phyloP scores from a whole-genome alignment of 192 early-diverging fungal species.

The Coemansia sp. region DNA sequence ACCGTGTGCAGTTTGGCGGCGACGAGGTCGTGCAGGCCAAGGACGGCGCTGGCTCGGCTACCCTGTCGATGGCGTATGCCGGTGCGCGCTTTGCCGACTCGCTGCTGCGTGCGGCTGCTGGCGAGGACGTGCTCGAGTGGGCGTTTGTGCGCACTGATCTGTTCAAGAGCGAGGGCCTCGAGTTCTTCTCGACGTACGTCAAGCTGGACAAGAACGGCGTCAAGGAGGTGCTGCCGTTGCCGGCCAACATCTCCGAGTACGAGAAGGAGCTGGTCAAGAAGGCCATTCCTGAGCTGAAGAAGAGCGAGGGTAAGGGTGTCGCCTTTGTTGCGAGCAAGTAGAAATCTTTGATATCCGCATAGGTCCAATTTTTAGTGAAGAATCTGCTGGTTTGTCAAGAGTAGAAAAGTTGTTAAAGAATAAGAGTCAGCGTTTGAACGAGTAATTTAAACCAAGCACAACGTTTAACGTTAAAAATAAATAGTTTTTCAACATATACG shows the following conservation, averaged over 20 bases:
- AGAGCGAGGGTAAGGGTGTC: slow-evolving; percentile 88
- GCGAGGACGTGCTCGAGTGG: slow-evolving; percentile 83
- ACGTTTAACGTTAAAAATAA: no score
- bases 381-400: no score
- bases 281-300: slow-evolving; percentile 87
- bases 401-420: no score
- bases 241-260: slow-evolving; percentile 67
- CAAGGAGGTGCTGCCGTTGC: slow-evolving; percentile 80
- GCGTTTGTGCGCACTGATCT: slow-evolving; percentile 78
- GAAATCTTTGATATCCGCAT: background rate
- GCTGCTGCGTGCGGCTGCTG: slow-evolving; percentile 76
- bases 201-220: slow-evolving; percentile 84
- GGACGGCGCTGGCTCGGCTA: slow-evolving; percentile 89
- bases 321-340: slow-evolving; percentile 50
- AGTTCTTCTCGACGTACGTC: slow-evolving; percentile 77
- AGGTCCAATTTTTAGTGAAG: no score
- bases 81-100: slow-evolving; percentile 90
- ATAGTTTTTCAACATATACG: no score
- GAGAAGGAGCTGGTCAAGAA: slow-evolving; percentile 83
- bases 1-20: slow-evolving; percentile 99
- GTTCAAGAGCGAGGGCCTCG: slow-evolving; percentile 60
- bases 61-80: slow-evolving; percentile 86
- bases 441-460: no score
- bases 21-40: slow-evolving; percentile 99
- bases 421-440: no score